A percentile compares a stretch with the other conserved stretches of the same genome.
These are phyloP conservation scores for Voacanga thouarsii DNA, from an alignment of 257 asterid species.

Conservation along the genomic window DNA sequence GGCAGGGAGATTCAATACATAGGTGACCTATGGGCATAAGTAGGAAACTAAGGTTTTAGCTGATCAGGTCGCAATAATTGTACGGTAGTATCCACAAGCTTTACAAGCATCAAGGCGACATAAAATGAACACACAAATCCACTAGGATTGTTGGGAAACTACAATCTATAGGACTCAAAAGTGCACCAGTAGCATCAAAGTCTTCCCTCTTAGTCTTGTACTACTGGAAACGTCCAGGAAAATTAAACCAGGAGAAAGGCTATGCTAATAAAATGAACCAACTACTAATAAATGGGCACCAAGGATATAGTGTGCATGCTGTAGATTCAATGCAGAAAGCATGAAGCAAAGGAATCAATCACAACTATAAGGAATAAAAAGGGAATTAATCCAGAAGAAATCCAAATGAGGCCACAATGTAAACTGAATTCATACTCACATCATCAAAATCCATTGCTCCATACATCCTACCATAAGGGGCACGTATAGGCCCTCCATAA, in stretches of 20 bases:
- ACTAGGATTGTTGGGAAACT: neutral
- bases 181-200: neutral
- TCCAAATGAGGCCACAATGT: slow-evolving; percentile 1
- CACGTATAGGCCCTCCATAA: slow-evolving; percentile 81
- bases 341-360: neutral
- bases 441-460: slow-evolving; percentile 84
- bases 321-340: neutral
- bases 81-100: neutral
- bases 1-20: too few species aligned
- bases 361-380: neutral
- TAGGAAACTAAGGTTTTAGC: too few species aligned
- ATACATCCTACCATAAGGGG: slow-evolving; percentile 81
- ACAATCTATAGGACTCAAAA: neutral
- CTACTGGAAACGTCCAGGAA: neutral
- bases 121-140: neutral
- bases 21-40: too few species aligned
- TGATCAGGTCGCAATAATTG: neutral
- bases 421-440: slow-evolving; percentile 50
- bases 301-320: neutral
- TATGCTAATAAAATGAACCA: neutral
- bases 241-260: neutral
- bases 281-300: neutral
- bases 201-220: neutral
- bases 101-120: neutral
- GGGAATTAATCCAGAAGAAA: neutral